Base-by-base conservation (phyloP, 805 yeast species). In the Candida boidinii region DNA sequence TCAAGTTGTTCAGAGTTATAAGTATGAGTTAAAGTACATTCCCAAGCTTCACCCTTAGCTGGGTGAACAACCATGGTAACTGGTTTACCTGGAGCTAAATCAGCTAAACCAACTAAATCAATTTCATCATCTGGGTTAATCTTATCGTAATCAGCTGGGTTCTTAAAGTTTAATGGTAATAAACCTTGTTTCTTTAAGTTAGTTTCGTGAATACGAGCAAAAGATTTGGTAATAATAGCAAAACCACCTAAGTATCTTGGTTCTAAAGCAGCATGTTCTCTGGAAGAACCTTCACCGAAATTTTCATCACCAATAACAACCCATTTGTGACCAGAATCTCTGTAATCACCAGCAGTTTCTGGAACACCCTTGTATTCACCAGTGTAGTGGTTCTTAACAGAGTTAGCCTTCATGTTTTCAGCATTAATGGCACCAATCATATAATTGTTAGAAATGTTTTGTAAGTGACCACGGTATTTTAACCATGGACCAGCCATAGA, bases 401-500 rank as follows among this genome's bases (percentile, higher is more conserved):
- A 68, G 84, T 90, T 90, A 47, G 94, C 95, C 75, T 90, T 85
- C 48, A 79, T 83, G 68, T 90, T 90, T 70, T 82, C 96, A 58
- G 88, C 88, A 69, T 90, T 90, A 62, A 79, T 88, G 49, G 97
- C 97, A 73, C 98, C 98, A 73, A 90, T 90, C 95, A 90, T 88
- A 72, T 92, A 90, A 76, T 92, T 90, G 78, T 90, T 87, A 49
- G 96, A 87, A 60, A 90, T 92, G 80, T 90, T 90, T 73, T 87
- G 90, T 71, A 90, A 76, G 73, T 90, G 98, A 68, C 98, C 98
- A 76, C 96, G 85, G 90, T 90, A 90, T 73, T 90, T 90, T 76
- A 90, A 83, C 98, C 98, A 90, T 60, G 97, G 96, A 70, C 98
- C 98, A 59, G 98, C 98, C 94, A 86, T 88, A 56, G 97, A 90